A percentile compares a stretch with the other conserved stretches of the same genome.
Evolutionary conservation across 768 basidiomycete genomes (phyloP).

Genomic region (Mycena maculata): DNA sequence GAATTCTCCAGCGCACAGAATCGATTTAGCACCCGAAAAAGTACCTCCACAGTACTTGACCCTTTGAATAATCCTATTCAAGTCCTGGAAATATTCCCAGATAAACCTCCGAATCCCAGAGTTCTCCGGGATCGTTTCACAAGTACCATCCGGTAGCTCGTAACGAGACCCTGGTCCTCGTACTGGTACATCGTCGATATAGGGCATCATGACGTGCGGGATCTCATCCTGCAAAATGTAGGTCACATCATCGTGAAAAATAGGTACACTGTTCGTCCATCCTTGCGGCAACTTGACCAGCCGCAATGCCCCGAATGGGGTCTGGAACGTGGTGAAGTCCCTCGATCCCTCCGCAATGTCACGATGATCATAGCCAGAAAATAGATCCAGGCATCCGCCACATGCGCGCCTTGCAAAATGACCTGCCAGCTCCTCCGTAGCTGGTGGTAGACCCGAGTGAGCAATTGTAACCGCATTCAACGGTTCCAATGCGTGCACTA

Average conservation of each 20-base stretch:
- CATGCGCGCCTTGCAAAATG: slow-evolving; percentile 31
- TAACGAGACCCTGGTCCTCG: slow-evolving; percentile 40
- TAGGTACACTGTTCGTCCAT: slow-evolving; percentile 44
- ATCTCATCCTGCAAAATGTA: slow-evolving; percentile 44
- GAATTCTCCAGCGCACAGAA: slow-evolving; percentile 28
- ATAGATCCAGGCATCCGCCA: slow-evolving; percentile 35
- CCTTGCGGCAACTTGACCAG: slow-evolving; percentile 44
- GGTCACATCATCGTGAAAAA: slow-evolving; percentile 45
- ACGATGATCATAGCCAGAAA: slow-evolving; percentile 41
- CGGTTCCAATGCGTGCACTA: slow-evolving; percentile 42
- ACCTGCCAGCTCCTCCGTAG: slow-evolving; percentile 22
- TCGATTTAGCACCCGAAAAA: slow-evolving; percentile 41
- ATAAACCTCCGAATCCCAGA: slow-evolving; percentile 34
- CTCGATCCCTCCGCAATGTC: slow-evolving; percentile 36
- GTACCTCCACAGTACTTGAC: slow-evolving; percentile 27
- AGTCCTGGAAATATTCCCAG: slow-evolving; percentile 28
- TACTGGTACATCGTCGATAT: slow-evolving; percentile 44
- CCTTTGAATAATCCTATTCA: slow-evolving; percentile 6
- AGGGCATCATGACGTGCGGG: slow-evolving; percentile 38
- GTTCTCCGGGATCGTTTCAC: slow-evolving; percentile 30
- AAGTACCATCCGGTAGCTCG: slow-evolving; percentile 28
- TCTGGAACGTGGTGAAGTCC: slow-evolving; percentile 46
- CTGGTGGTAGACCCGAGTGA: slow-evolving; percentile 35
- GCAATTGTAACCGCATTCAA: slow-evolving; percentile 39
- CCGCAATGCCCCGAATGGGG: slow-evolving; percentile 33